Base-by-base conservation (phyloP, 2,329 filamentous ascomycete genomes). In the Microdochium trichocladiopsis region DNA sequence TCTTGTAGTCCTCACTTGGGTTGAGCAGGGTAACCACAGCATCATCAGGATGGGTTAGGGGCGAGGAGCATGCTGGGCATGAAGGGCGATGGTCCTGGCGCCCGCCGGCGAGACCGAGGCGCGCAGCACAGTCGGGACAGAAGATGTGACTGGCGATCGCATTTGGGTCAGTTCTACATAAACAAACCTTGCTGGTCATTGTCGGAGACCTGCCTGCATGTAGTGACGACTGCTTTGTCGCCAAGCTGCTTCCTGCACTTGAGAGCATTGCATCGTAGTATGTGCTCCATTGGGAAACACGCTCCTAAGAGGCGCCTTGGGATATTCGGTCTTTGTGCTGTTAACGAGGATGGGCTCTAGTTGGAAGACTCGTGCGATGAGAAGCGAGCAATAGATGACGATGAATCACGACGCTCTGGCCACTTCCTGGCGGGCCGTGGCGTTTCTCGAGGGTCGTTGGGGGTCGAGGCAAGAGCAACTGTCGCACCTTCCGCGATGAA, bases 1-100 rank as follows among this genome's bases (percentile, higher is more conserved):
- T 90, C 68, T 95, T 95, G 74, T 94, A 95, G 58, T 95, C 90
- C 61, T 96, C 92, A 0, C 83, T 85, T 0, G 90, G 90, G 55
- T 86, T 88, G 41, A 96, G 75, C 25, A 83, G 78, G 1, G 86
- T 80, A 21, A 86, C 75, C 10, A 88, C 82, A 3, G 84, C 88
- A 70, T 95, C 90, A 59, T 95, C 87, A 0, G 83, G 83, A 56
- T 86, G 87, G 8, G 73, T 71, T 2, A 96, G 77, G 9, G 76
- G 75, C 2, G 82, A 79, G 31, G 81, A 74, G 63, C 93, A 97
- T 24, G 88, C 89, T 51, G 90, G 92, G 64, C 92, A 97, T 1
- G 71, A 61, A 49, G 65, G 71, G 43, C 79, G 75, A 53, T 78
- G 70, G 25, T 76, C 74, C 45, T 76, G 73, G 2, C 73, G 72